Percentiles rank a stretch among this genome's conserved stretches.
These are phyloP conservation scores for Botryobasidium botryosum DNA, from an alignment of 768 basidiomycete species.

Conservation along the genomic window DNA sequence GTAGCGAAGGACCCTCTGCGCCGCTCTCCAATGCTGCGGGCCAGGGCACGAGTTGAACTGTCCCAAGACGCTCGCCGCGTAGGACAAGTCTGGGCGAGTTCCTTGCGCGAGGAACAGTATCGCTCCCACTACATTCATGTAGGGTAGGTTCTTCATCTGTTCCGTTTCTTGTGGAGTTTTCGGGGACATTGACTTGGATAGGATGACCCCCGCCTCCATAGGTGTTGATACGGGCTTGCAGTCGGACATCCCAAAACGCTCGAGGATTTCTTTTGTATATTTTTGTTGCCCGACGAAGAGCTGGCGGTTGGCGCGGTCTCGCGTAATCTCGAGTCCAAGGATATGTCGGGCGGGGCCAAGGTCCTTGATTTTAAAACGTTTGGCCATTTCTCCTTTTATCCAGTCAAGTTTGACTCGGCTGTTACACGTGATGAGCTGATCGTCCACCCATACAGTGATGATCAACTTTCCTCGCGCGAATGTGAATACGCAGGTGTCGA, in stretches of 20 bases:
- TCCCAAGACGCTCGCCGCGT: constrained; percentile 15
- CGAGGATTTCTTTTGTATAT: constrained; percentile 1
- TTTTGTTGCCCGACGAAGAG: neutral
- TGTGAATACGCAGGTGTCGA: constrained; percentile 21
- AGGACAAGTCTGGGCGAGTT: constrained; percentile 17
- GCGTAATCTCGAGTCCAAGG: constrained; percentile 1
- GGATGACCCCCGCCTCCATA: constrained; percentile 7
- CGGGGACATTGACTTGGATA: constrained; percentile 14
- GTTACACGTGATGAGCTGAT: neutral
- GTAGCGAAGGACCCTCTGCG: constrained; percentile 10
- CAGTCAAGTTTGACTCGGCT: neutral
- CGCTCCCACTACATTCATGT: constrained; percentile 7
- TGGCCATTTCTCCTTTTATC: constrained; percentile 14
- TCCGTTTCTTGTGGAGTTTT: constrained; percentile 5
- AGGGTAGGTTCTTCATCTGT: neutral
- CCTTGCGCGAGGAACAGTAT: constrained; percentile 12
- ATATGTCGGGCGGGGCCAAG: constrained; percentile 5
- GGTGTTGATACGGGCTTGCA: neutral
- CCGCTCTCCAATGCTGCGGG: constrained; percentile 10
- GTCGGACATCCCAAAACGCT: neutral
- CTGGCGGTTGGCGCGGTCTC: neutral
- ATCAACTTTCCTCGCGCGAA: constrained; percentile 11
- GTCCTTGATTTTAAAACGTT: constrained; percentile 16
- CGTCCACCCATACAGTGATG: constrained; percentile 4
- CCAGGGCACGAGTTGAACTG: constrained; percentile 11